These are phyloP conservation scores for Capronia coronata DNA, from an alignment of 2,329 filamentous ascomycete species.

Conservation along the genomic window DNA sequence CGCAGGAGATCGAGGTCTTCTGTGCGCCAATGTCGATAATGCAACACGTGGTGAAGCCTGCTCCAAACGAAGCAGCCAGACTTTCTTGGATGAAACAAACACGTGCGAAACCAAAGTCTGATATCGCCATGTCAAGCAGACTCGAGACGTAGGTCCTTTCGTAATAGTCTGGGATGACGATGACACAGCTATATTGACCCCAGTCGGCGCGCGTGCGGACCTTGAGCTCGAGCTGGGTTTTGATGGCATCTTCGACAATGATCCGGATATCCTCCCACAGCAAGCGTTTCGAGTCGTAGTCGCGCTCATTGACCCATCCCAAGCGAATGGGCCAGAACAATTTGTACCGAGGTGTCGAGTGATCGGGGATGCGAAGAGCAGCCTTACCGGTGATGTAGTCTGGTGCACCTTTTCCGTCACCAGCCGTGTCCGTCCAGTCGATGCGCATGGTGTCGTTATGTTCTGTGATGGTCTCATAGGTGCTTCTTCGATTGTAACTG, in stretches of 20 bases:
- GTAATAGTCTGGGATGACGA: constrained; percentile 93
- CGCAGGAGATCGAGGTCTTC: constrained; percentile 94
- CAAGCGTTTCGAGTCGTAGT: constrained; percentile 73
- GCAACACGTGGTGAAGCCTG: constrained; percentile 87
- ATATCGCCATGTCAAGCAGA: constrained; percentile 76
- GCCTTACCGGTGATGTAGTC: constrained; percentile 74
- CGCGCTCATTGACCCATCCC: constrained; percentile 83
- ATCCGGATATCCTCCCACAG: constrained; percentile 81
- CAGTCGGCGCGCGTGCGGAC: constrained; percentile 55
- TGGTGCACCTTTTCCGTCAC: constrained; percentile 51
- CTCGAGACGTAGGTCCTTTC: constrained; percentile 88
- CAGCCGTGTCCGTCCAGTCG: constrained; percentile 83
- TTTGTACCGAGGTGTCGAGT: constrained; percentile 82
- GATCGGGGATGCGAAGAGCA: constrained; percentile 79
- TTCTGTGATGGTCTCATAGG: constrained; percentile 79
- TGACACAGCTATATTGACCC: constrained; percentile 90
- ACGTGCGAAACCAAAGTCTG: constrained; percentile 79
- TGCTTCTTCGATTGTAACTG: constrained; percentile 82
- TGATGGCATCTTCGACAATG: constrained; percentile 78
- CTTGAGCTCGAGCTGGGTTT: constrained; percentile 70
- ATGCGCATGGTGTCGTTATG: constrained; percentile 93
- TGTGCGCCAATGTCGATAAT: constrained; percentile 95
- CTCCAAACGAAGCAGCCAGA: constrained; percentile 87
- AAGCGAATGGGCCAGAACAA: constrained; percentile 85
- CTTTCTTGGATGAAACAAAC: constrained; percentile 96